Conservation (phyloP, 306 rosid species). For the Fragaria vesca region DNA sequence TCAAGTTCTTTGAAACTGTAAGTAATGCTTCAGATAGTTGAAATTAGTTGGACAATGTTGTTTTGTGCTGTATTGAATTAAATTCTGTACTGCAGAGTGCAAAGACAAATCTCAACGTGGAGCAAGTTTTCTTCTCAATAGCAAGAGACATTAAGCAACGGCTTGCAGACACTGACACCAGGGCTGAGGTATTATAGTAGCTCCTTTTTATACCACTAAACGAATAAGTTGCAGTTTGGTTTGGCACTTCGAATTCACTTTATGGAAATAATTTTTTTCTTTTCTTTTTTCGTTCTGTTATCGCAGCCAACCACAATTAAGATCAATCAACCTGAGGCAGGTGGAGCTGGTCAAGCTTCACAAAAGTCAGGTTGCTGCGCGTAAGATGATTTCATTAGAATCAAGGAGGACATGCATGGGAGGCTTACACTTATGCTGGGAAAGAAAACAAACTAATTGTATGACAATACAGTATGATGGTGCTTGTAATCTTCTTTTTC, state of each 20-base stretch:
- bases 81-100: constrained; percentile 65
- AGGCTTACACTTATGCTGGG: constrained; percentile 19
- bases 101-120: constrained; percentile 90
- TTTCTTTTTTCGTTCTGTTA: constrained; percentile 8
- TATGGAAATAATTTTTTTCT: background rate
- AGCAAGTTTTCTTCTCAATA: constrained; percentile 89
- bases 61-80: constrained; percentile 17
- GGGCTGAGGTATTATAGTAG: constrained; percentile 52
- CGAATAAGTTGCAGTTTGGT: background rate
- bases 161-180: constrained; percentile 70
- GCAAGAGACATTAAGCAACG: constrained; percentile 87
- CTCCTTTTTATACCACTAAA: background rate
- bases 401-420: constrained; percentile 18
- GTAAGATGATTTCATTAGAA: constrained; percentile 33
- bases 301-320: constrained; percentile 67
- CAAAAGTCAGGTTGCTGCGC: constrained; percentile 78
- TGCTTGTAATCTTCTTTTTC: constrained; percentile 44
- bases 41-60: constrained; percentile 11
- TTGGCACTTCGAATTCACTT: background rate
- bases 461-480: constrained; percentile 40
- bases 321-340: constrained; percentile 65
- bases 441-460: constrained; percentile 40
- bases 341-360: constrained; percentile 49
- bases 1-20: constrained; percentile 93
- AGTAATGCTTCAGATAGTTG: constrained; percentile 37